Percentiles rank a stretch among this genome's conserved stretches.
These are phyloP conservation scores for Verticillium klebahnii DNA, from an alignment of 2,329 filamentous ascomycete species.

Conservation along the genomic window DNA sequence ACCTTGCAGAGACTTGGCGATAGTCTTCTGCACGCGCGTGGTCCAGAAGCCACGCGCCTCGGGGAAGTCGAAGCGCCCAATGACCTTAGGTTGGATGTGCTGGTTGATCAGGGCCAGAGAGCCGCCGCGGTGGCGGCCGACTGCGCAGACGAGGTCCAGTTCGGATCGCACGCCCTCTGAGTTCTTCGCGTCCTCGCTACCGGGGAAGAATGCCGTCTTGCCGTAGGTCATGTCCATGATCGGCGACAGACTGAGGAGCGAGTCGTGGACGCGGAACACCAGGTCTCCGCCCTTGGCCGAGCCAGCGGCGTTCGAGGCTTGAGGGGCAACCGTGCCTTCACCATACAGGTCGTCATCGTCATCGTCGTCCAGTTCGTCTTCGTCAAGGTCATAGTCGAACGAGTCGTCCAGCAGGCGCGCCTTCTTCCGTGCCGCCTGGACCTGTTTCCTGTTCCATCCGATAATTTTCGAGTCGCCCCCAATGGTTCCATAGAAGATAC, in stretches of 20 bases:
- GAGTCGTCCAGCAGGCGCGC: constrained; percentile 53
- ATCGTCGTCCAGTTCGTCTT: constrained; percentile 57
- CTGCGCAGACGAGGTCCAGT: constrained; percentile 54
- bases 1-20: constrained; percentile 54
- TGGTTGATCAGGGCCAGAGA: constrained; percentile 73
- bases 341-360: constrained; percentile 57
- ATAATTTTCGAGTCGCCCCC: constrained; percentile 76
- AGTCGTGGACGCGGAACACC: constrained; percentile 72
- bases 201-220: constrained; percentile 38
- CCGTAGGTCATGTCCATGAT: constrained; percentile 73
- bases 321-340: constrained; percentile 31
- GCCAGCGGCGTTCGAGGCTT: constrained; percentile 27
- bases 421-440: constrained; percentile 57
- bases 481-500: constrained; percentile 82
- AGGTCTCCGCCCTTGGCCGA: constrained; percentile 57
- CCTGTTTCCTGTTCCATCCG: constrained; percentile 68
- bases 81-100: constrained; percentile 68
- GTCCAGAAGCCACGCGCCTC: constrained; percentile 79
- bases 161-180: constrained; percentile 46
- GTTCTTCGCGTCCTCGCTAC: constrained; percentile 39
- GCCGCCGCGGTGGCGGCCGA: constrained; percentile 62
- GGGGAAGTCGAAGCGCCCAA: constrained; percentile 67
- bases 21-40: constrained; percentile 62
- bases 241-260: constrained; percentile 71
- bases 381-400: constrained; percentile 46